Evolutionary conservation across 371 early-diverging fungal genomes (phyloP).

Genomic region (Saksenaea oblongispora): DNA sequence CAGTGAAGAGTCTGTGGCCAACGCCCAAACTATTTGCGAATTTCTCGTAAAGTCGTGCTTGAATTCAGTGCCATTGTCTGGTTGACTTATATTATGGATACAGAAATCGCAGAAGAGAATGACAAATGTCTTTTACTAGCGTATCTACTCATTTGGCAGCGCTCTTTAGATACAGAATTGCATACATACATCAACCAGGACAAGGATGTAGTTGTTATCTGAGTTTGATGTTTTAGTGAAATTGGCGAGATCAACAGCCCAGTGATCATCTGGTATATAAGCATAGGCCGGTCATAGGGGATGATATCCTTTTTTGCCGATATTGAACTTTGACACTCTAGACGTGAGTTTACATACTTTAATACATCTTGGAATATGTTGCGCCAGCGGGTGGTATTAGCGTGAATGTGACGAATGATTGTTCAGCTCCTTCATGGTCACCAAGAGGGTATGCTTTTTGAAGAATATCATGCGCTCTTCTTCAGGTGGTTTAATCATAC

Average conservation of each 20-base stretch:
- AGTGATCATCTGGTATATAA: constrained; percentile 20
- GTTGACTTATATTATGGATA: constrained; percentile 19
- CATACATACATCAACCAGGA: constrained; percentile 25
- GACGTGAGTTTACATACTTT: constrained; percentile 11
- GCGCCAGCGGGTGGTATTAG: constrained; percentile 12
- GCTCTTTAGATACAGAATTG: constrained; percentile 17
- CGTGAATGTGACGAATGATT: constrained; percentile 11
- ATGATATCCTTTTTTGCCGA: constrained; percentile 15
- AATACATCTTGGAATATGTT: constrained; percentile 19
- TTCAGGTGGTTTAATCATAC: not conserved
- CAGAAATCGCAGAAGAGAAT: constrained; percentile 21
- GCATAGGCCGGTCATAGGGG: constrained; percentile 20
- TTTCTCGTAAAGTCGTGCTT: constrained; percentile 6
- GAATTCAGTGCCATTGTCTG: constrained; percentile 30
- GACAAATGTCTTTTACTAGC: constrained; percentile 9
- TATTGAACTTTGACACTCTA: constrained; percentile 17
- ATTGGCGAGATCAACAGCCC: constrained; percentile 29
- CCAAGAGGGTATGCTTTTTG: constrained; percentile 12
- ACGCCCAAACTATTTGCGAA: constrained; percentile 8
- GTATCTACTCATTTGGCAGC: constrained; percentile 16
- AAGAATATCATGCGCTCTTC: constrained; percentile 8
- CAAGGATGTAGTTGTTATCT: constrained; percentile 16
- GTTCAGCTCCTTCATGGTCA: constrained; percentile 18
- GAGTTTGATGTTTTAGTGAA: constrained; percentile 11
- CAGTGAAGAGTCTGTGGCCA: constrained; percentile 13